These are phyloP conservation scores for Zhuliangozyma blackwelliae DNA, from an alignment of 1,139 yeast species.

Conservation along the genomic window DNA sequence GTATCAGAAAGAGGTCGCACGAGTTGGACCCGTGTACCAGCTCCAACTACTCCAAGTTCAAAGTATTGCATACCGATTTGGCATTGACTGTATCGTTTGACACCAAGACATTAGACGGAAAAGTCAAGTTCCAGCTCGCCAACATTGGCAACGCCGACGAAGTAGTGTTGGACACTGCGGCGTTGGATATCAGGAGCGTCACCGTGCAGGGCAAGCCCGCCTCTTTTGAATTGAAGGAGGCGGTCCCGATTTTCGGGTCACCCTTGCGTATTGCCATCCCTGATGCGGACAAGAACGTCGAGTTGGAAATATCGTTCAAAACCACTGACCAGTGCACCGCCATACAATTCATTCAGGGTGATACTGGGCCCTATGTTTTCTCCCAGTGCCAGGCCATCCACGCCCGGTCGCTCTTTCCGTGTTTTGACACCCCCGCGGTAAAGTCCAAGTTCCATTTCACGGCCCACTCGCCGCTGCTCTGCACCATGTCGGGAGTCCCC, in stretches of 20 bases:
- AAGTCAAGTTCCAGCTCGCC: conserved; percentile 20
- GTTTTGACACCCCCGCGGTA: conserved; percentile 41
- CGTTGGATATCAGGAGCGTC: conserved; percentile 19
- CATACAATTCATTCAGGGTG: conserved; percentile 37
- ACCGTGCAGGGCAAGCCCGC: conserved; percentile 18
- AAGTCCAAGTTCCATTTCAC: conserved; percentile 28
- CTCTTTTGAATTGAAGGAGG: conserved; percentile 14
- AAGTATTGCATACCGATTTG: conserved; percentile 33
- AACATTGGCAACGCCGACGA: conserved; percentile 7
- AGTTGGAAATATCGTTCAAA: conserved; percentile 19
- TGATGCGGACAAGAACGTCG: conserved; percentile 6
- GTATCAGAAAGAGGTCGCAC: conserved; percentile 9
- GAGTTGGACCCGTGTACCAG: conserved; percentile 63
- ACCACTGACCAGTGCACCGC: conserved; percentile 39
- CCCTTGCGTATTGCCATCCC: conserved; percentile 22
- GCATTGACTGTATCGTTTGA: conserved; percentile 27
- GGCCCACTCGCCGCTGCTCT: conserved; percentile 28
- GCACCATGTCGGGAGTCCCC: conserved; percentile 24
- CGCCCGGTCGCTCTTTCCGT: conserved; percentile 40
- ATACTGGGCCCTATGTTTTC: conserved; percentile 35
- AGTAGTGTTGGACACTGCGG: conserved; percentile 31
- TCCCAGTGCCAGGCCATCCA: conserved; percentile 44
- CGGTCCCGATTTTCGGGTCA: conserved; percentile 29
- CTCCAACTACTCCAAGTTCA: conserved; percentile 62
- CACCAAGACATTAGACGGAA: conserved; percentile 23